phyloP scores from a whole-genome alignment of 2,329 filamentous ascomycete species.

The Colletotrichum orbiculare region DNA sequence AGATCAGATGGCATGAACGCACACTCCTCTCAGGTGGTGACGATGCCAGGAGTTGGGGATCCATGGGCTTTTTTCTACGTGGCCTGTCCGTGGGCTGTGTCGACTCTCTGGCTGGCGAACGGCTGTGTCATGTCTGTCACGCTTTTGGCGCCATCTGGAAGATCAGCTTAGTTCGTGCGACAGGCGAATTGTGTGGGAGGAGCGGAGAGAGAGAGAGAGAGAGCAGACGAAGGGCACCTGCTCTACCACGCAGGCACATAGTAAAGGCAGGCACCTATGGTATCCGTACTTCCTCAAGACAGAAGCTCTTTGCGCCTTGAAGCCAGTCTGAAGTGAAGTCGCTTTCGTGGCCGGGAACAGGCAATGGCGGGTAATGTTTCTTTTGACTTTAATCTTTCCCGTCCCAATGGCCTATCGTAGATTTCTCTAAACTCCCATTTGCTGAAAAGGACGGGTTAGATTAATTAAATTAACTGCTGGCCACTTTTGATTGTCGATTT shows the following conservation, averaged over 20 bases:
- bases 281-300: too few relatives aligned
- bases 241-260: too few relatives aligned
- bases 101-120: constrained; percentile 4
- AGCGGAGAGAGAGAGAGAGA: not conserved
- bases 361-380: constrained; percentile 27
- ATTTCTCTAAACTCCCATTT: constrained; percentile 21
- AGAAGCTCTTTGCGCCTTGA: too few relatives aligned
- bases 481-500: constrained; percentile 14
- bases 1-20: constrained; percentile 35
- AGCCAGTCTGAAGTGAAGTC: not conserved
- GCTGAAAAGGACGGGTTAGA: constrained; percentile 15
- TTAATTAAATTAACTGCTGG: constrained; percentile 25
- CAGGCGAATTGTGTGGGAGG: constrained; percentile 16
- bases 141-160: constrained; percentile 34
- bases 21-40: not conserved
- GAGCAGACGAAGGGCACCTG: not conserved
- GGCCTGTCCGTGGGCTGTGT: constrained; percentile 21
- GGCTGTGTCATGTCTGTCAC: constrained; percentile 25
- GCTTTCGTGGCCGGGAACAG: constrained; percentile 7
- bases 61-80: not conserved
- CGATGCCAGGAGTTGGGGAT: constrained; percentile 20
- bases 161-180: constrained; percentile 30
- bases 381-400: not conserved
- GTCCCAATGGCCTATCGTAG: constrained; percentile 24
- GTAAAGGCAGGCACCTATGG: too few relatives aligned